Conservation (phyloP, 805 yeast genomes). For the Babjeviella inositovora region DNA sequence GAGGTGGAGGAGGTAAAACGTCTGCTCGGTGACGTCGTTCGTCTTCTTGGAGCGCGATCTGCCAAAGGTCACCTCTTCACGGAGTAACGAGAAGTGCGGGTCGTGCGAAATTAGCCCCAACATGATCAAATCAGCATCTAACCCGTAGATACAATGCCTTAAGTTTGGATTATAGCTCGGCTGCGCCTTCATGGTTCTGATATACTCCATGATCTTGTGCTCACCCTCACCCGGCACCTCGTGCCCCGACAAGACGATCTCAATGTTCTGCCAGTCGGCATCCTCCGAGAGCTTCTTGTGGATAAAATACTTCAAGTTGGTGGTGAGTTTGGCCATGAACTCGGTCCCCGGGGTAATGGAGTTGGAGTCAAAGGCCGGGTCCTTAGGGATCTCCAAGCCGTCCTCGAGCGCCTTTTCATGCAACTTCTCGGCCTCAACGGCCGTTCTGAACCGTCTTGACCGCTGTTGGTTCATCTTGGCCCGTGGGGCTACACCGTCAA, state of each 20-base stretch:
- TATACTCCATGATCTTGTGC: constrained; percentile 90
- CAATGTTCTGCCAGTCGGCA: constrained; percentile 67
- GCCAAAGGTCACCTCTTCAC: constrained; percentile 94
- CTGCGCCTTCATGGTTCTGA: constrained; percentile 65
- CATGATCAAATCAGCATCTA: constrained; percentile 94
- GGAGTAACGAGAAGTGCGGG: constrained; percentile 84
- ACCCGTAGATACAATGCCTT: constrained; percentile 88
- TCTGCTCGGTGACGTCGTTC: constrained; percentile 54
- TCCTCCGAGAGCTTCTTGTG: constrained; percentile 81
- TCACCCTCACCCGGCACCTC: constrained; percentile 99
- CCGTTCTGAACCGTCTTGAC: constrained; percentile 88
- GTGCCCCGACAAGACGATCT: constrained; percentile 76
- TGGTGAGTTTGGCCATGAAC: constrained; percentile 81
- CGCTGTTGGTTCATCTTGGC: constrained; percentile 98
- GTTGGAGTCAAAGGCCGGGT: constrained; percentile 80
- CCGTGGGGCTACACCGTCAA: constrained; percentile 97
- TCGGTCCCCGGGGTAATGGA: constrained; percentile 95
- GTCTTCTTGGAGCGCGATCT: constrained; percentile 14
- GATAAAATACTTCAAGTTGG: constrained; percentile 71
- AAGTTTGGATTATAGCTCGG: constrained; percentile 60
- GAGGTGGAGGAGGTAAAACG: constrained; percentile 69
- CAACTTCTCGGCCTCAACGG: constrained; percentile 78
- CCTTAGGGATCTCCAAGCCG: constrained; percentile 67
- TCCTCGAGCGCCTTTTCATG: constrained; percentile 54
- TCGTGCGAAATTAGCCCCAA: constrained; percentile 84